A percentile compares a stretch with the other conserved stretches of the same genome.
phyloP scores from a whole-genome alignment of 192 early-diverging fungal species.

The Coemansia sp. region DNA sequence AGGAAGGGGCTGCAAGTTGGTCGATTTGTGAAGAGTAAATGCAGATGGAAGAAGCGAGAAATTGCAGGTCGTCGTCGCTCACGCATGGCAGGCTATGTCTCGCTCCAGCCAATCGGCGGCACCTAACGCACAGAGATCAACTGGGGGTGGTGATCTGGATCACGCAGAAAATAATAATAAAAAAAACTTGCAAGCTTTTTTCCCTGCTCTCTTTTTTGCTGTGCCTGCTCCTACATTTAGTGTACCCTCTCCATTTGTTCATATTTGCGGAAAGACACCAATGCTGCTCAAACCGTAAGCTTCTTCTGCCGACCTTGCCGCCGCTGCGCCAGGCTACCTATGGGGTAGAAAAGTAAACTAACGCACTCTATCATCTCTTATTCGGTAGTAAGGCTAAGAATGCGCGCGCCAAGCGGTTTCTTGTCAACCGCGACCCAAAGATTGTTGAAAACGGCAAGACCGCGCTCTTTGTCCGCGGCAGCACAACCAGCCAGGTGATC shows the following conservation, averaged over 20 bases:
- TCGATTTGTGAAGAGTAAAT: neutral
- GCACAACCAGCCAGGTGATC: slow-evolving; percentile 80
- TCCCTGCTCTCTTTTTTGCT: neutral
- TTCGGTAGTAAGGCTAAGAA: slow-evolving; percentile 75
- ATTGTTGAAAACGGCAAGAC: slow-evolving; percentile 88
- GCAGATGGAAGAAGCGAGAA: neutral
- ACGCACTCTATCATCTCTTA: neutral
- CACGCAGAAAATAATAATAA: neutral
- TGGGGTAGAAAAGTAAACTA: neutral
- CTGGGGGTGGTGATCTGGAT: neutral
- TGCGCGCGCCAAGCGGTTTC: slow-evolving; percentile 79
- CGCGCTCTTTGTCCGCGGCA: slow-evolving; percentile 84
- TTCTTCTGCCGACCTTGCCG: neutral
- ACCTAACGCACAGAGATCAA: slow-evolving; percentile 1
- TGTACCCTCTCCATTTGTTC: neutral
- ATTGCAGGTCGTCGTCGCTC: too few species aligned
- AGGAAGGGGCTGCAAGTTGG: neutral
- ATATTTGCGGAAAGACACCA: neutral
- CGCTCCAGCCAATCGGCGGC: neutral
- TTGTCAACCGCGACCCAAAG: slow-evolving; percentile 87
- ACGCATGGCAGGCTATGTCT: too few species aligned
- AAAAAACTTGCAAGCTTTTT: neutral
- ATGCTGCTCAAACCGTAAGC: slow-evolving; percentile 9
- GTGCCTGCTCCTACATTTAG: neutral
- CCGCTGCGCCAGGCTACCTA: neutral